These are phyloP conservation scores for Rhododendron griersonianum DNA, from an alignment of 148 eudicot genomes.

Conservation along the genomic window DNA sequence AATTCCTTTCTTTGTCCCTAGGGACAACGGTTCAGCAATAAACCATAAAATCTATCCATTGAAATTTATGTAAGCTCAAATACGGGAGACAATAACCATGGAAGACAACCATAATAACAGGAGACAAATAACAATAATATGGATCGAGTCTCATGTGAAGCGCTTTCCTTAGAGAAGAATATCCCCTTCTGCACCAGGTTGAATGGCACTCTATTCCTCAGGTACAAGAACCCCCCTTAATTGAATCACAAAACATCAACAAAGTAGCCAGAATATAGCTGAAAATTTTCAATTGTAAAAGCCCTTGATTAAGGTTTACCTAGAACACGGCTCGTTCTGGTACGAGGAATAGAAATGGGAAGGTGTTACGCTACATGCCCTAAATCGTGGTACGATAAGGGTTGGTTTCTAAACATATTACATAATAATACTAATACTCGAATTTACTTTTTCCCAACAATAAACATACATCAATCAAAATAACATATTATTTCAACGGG, in stretches of 20 bases:
- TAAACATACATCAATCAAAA: too few species aligned
- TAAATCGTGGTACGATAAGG: too few species aligned
- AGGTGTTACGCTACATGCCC: not conserved
- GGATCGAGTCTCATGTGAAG: not conserved
- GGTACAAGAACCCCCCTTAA: not conserved
- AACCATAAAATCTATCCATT: not conserved
- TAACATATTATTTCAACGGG: too few species aligned
- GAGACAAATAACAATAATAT: not conserved
- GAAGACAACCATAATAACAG: not conserved
- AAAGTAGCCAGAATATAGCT: not conserved
- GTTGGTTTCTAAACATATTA: too few species aligned
- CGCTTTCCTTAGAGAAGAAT: not conserved
- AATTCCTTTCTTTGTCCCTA: not conserved
- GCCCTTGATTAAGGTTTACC: not conserved
- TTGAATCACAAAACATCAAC: not conserved
- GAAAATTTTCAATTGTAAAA: not conserved
- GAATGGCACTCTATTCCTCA: not conserved
- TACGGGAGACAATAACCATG: not conserved
- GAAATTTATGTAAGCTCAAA: not conserved
- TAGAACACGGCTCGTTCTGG: not conserved
- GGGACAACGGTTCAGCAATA: not conserved
- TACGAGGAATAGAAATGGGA: not conserved
- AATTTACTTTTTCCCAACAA: too few species aligned
- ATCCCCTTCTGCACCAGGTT: not conserved
- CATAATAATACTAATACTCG: too few species aligned